Percentiles rank a stretch among this genome's conserved stretches.
Evolutionary conservation across 108 stramenopile species (phyloP).

Genomic region (Pseudonitzschia multiseries): DNA sequence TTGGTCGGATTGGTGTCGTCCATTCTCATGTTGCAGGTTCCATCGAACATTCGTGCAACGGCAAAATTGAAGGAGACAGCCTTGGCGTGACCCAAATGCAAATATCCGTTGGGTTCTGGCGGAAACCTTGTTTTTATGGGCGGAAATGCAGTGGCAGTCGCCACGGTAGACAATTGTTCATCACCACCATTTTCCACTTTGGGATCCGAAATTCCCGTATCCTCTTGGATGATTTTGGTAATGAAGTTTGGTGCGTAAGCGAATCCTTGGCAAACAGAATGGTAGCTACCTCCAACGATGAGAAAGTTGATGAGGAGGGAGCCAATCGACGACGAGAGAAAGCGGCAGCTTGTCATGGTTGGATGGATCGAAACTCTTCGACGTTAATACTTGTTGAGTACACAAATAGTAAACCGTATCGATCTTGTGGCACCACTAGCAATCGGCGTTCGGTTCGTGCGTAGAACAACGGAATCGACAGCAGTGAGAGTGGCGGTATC

Average conservation of each 20-base stretch:
- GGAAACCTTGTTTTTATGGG: conserved; percentile 93
- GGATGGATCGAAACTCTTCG: not conserved
- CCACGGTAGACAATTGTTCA: not conserved
- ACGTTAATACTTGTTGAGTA: not conserved
- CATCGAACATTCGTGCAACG: conserved; percentile 80
- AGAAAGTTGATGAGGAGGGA: not conserved
- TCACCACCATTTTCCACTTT: not conserved
- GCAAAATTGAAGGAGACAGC: conserved; percentile 83
- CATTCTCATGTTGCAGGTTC: conserved; percentile 84
- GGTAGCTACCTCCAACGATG: not conserved
- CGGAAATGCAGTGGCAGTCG: conserved; percentile 14
- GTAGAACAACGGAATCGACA: not conserved
- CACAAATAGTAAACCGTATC: not conserved
- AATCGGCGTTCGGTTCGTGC: no score
- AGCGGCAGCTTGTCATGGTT: not conserved
- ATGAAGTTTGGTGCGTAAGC: conserved; percentile 91
- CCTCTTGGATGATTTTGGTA: conserved; percentile 78
- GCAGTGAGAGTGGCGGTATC: not conserved
- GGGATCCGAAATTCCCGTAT: conserved; percentile 48
- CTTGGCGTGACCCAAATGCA: conserved; percentile 99
- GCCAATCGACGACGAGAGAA: not conserved
- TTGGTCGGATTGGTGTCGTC: conserved; percentile 94
- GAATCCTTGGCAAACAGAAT: conserved; percentile 32
- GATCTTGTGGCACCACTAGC: not conserved
- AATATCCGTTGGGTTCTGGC: conserved; percentile 98